Percentiles rank a stretch among this genome's conserved stretches.
phyloP scores from a whole-genome alignment of 225 moss, liverwort and hornwort species.

The Takakia lepidozioides region DNA sequence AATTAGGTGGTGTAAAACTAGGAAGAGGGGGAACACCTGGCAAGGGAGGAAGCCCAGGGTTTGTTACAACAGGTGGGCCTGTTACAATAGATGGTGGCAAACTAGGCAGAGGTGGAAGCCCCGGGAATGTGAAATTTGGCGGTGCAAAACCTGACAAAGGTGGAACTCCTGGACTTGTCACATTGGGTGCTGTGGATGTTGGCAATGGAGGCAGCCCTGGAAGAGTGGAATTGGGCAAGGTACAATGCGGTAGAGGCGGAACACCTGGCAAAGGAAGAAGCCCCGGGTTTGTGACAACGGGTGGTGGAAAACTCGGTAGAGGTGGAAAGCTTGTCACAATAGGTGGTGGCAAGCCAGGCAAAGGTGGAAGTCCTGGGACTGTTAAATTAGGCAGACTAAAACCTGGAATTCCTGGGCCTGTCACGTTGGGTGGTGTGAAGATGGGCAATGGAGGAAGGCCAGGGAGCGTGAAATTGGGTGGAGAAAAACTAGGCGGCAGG shows the following conservation, averaged over 20 bases:
- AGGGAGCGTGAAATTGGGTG: background rate
- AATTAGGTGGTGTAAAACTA: too few species aligned
- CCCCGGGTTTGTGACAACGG: slow-evolving; percentile 3
- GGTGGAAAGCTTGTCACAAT: background rate
- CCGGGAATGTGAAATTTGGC: slow-evolving; percentile 1
- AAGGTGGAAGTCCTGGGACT: too few species aligned
- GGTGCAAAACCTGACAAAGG: background rate
- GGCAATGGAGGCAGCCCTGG: slow-evolving; percentile 4
- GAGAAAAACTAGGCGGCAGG: too few species aligned
- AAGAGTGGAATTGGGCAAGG: slow-evolving; percentile 4
- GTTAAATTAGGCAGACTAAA: too few species aligned
- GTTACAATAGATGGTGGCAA: too few species aligned
- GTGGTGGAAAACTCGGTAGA: background rate
- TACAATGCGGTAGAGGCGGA: too few species aligned
- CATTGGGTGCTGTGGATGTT: slow-evolving; percentile 3
- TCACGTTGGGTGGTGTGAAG: slow-evolving; percentile 1
- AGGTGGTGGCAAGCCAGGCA: background rate
- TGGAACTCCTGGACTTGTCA: slow-evolving; percentile 6
- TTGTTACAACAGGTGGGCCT: too few species aligned
- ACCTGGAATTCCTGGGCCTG: too few species aligned
- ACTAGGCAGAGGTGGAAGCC: too few species aligned
- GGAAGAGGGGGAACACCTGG: too few species aligned
- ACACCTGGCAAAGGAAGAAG: slow-evolving; percentile 1
- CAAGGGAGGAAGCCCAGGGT: too few species aligned
- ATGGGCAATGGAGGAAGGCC: background rate